A percentile compares a stretch with the other conserved stretches of the same genome.
phyloP scores from a whole-genome alignment of 345 rosid genomes.

The Durio zibethinus region DNA sequence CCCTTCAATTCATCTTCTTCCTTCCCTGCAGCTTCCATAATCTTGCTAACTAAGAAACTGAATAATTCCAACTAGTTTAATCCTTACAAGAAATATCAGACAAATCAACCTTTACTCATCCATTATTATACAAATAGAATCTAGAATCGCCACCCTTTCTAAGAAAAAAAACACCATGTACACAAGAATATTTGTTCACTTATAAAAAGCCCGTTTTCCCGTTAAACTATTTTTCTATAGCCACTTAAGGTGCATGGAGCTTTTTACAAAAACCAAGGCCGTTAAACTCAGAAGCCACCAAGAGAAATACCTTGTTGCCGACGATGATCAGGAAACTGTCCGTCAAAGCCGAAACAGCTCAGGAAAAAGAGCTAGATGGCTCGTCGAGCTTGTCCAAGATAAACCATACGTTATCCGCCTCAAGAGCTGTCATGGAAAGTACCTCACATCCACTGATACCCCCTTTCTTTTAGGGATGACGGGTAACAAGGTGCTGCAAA shows the following conservation, averaged over 20 bases:
- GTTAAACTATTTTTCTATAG: background rate
- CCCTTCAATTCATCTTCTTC: background rate
- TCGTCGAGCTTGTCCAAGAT: conserved; percentile 57
- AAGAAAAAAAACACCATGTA: background rate
- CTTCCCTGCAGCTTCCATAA: background rate
- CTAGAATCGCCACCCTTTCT: background rate
- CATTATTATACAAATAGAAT: background rate
- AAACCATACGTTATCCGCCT: conserved; percentile 45
- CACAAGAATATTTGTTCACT: background rate
- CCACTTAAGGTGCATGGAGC: conserved; percentile 47
- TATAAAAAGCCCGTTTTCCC: background rate
- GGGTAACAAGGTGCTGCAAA: conserved; percentile 64
- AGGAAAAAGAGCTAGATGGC: conserved; percentile 53
- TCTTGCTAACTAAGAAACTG: background rate
- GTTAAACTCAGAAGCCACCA: conserved; percentile 83
- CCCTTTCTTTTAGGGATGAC: conserved; percentile 86
- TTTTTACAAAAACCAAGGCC: conserved; percentile 54
- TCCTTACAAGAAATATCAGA: conserved; percentile 24
- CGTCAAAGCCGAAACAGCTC: conserved; percentile 75
- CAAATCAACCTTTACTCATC: conserved; percentile 24
- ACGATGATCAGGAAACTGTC: conserved; percentile 54
- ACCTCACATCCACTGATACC: conserved; percentile 68
- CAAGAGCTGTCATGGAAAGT: conserved; percentile 55
- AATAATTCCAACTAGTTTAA: background rate
- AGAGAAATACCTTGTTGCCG: conserved; percentile 75